Evolutionary conservation across 495 filamentous ascomycete species (phyloP), one percentile per base, ranked within the genome.

Genomic region (Daldinia vernicosa): DNA sequence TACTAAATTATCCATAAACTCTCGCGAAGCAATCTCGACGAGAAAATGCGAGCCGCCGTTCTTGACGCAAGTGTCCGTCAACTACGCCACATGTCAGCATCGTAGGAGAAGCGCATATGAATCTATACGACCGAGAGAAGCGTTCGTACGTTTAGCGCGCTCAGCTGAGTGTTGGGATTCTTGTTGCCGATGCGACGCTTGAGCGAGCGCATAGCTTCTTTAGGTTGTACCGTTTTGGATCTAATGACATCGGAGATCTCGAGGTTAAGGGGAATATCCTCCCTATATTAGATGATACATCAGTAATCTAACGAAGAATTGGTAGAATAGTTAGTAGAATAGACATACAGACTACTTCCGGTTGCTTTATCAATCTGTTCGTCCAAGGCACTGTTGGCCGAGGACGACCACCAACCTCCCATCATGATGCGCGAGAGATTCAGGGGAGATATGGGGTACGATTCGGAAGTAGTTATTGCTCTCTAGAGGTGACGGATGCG

Each of bases 31-130:
- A 65, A 99, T 94, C 80, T 98, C 95, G 55, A 89, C 85, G 47
- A 99, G 88, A 76, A 99, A 99, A 80, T 99, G 95, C n/a, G 90
- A 88, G 50, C 95, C 95, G 26, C 95, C 95, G 81, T 99, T 99
- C 80, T 99, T 99, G 32, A 98, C 95, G 76, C 95, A 98, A 6
- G 95, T 98, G 82, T 99, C 95, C 32, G 95, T 97, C 66, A 99
- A 90, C 83, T 85, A 62, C 12, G 61, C 3, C 35, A 27, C 62
- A 74, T 53, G 69, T 90, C 89, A 77, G 51, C 53, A 75, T 26
- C 11, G 7, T 15, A 35, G 17, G 17, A 9, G 63, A 27, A 17
- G 30, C 22, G n/a, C 27, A 19, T 56, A 22, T 6, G 27, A 55
- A 19, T 19, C 35, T 47, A 53, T 35, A 40, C 11, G 35, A 55